Base-by-base conservation (phyloP, 2,329 filamentous ascomycete species). In the Xenoacremonium recifei region DNA sequence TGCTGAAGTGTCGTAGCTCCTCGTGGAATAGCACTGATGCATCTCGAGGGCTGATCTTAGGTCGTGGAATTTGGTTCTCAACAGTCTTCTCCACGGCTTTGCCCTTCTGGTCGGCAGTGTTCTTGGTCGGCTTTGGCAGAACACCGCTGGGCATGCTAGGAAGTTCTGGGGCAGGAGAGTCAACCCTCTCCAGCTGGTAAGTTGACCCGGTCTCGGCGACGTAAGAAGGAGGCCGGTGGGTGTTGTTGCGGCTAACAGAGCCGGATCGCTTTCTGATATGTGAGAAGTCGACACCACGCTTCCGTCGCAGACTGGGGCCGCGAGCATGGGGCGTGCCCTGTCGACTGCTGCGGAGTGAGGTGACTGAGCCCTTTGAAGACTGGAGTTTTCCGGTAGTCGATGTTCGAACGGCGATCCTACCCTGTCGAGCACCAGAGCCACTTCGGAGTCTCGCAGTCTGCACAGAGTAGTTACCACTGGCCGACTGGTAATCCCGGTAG, bases 1-100 rank as follows among this genome's bases (percentile, higher is more conserved):
- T 81, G 54, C 89, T 95, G 43, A 95, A 85, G 54, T 92, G 85
- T 6, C 89, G 78, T 40, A 93, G 79, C 60, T 96, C 91, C 44
- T 90, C 89, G 53, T 80, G 84, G 54, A 76, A 66, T 30, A 69
- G 54, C 37, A 63, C 45, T n/a, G 65, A 64, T 33, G 55, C 60
- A 50, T 57, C 57, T 23, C 47, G 42, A 7, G 48, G 41, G 13
- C 53, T 55, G 25, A 52, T 35, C 13, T 37, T 35, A 21, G 43
- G 44, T n/a, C n/a, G n/a, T n/a, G n/a, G n/a, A n/a, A n/a, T n/a
- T n/a, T n/a, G n/a, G n/a, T n/a, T n/a, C 27, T 35, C 36, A 17
- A 46, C 33, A 9, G 41, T 37, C 13, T 37, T 30, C 21, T 49
- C 48, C 57, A 42, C 32, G 33, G 37, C 34, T 40, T 32, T 25